Base-by-base conservation (phyloP, 2,329 filamentous ascomycete genomes). In the Neophaeococcomyces mojaviensis region DNA sequence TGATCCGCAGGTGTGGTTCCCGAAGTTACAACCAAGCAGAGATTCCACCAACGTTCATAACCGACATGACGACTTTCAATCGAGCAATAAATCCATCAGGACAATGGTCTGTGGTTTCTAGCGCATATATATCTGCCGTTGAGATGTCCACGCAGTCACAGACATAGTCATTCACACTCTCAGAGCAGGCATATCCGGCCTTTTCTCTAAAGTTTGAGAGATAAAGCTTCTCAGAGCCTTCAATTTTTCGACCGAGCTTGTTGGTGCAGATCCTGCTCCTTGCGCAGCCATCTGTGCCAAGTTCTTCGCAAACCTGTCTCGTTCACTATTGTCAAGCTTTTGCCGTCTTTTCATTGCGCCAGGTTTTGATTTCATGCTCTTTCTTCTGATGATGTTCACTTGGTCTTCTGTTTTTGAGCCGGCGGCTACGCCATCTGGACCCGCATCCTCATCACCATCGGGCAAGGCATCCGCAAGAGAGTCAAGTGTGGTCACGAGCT, bases 311-410 rank as follows among this genome's bases (percentile, higher is more conserved):
- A 97, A 96, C 49, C 90, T 73, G 63, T 88, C 81, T 69, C 86
- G 84, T 75, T 97, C 90, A 49, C 78, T 72, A 63, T 72, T 79
- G 48, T 95, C 86, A 26, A 97, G 61, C 65, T 76, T 82, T 67
- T 88, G 86, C 68, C 88, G 92, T 60, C 78, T 74, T 76, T 88
- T 94, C 68, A 89, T 74, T 18, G 88, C 87, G 1, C 90, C 90
- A 2, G 81, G 86, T 44, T 81, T 73, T 51, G 77, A 82, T 65
- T 77, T 82, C 58, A 97, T 59, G 50, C 84, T 90, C 69, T 80
- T 84, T 54, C 86, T 83, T 49, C 77, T 73, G 41, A 92, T 79
- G 56, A 92, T 76, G 57, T 82, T 86, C 0, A 79, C 79, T 55
- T 79, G 74, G 19, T 54, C 49, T 41, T 51, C 39, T 22, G 46